Evolutionary conservation across 306 rosid genomes (phyloP).

Genomic region (Sesbania bispinosa): DNA sequence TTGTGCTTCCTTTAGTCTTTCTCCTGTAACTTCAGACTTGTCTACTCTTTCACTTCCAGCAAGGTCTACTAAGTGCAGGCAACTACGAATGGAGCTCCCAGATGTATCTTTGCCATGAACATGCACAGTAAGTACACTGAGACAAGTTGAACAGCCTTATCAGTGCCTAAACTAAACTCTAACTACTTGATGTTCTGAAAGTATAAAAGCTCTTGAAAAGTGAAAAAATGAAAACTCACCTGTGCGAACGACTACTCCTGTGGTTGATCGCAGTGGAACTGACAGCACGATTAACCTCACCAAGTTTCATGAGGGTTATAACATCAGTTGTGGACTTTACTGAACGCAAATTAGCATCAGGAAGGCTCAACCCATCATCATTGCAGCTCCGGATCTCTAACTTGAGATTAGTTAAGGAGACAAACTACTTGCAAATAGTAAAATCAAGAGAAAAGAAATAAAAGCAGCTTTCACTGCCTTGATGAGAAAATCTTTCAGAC

Average conservation of each 20-base stretch:
- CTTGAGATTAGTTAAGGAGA: constrained; percentile 53
- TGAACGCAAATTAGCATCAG: constrained; percentile 62
- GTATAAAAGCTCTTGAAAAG: constrained; percentile 59
- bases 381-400: constrained; percentile 88
- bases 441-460: neutral
- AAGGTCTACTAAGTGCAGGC: constrained; percentile 91
- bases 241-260: constrained; percentile 92
- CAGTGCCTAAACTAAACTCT: constrained; percentile 21
- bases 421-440: neutral
- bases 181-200: neutral
- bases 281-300: constrained; percentile 77
- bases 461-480: neutral
- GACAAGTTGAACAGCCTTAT: constrained; percentile 24
- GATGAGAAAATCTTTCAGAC: too few relatives aligned
- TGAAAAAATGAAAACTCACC: constrained; percentile 51
- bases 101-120: constrained; percentile 78
- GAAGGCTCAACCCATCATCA: constrained; percentile 75
- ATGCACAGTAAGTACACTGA: constrained; percentile 87
- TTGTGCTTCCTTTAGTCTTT: constrained; percentile 86
- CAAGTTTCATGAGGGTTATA: constrained; percentile 71
- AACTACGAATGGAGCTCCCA: constrained; percentile 61
- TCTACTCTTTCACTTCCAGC: constrained; percentile 98
- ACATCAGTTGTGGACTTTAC: constrained; percentile 80
- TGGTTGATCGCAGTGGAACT: constrained; percentile 80
- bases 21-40: constrained; percentile 93